These are phyloP conservation scores for Vitis rupestris DNA, from an alignment of 164 flowering plant genomes.

Conservation along the genomic window DNA sequence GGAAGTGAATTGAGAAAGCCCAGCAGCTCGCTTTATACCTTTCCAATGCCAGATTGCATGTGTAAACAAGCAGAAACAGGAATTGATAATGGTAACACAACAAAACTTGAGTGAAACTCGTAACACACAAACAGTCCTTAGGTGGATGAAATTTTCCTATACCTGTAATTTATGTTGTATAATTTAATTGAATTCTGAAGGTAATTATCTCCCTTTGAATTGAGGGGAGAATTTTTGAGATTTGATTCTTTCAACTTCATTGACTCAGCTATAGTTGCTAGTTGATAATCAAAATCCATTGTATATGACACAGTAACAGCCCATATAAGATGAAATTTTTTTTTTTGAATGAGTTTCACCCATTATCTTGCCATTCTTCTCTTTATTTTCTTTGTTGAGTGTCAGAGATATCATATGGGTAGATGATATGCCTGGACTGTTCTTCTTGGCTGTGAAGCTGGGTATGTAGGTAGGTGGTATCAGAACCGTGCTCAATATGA, in stretches of 20 bases:
- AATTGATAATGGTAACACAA: conserved; percentile 13
- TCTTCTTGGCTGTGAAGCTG: too few species aligned
- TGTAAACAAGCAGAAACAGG: conserved; percentile 38
- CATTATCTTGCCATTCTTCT: too few species aligned
- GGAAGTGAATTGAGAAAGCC: conserved; percentile 71
- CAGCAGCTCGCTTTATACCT: conserved; percentile 72
- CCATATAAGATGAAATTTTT: too few species aligned
- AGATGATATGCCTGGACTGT: too few species aligned
- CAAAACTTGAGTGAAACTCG: background rate
- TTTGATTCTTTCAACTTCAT: background rate
- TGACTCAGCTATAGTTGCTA: background rate
- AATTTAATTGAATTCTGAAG: background rate
- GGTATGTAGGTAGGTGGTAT: too few species aligned
- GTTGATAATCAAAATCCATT: background rate
- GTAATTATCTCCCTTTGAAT: conserved; percentile 5
- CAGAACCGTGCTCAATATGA: too few species aligned
- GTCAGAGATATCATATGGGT: too few species aligned
- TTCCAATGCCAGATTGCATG: conserved; percentile 98
- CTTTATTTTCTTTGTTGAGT: too few species aligned
- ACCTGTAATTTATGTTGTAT: conserved; percentile 12
- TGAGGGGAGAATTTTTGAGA: background rate
- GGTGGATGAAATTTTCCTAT: background rate
- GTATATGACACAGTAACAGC: too few species aligned
- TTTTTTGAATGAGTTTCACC: too few species aligned
- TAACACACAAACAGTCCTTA: background rate